Base-by-base conservation (phyloP, 2,329 filamentous ascomycete species). In the Aspergillus glaucus region DNA sequence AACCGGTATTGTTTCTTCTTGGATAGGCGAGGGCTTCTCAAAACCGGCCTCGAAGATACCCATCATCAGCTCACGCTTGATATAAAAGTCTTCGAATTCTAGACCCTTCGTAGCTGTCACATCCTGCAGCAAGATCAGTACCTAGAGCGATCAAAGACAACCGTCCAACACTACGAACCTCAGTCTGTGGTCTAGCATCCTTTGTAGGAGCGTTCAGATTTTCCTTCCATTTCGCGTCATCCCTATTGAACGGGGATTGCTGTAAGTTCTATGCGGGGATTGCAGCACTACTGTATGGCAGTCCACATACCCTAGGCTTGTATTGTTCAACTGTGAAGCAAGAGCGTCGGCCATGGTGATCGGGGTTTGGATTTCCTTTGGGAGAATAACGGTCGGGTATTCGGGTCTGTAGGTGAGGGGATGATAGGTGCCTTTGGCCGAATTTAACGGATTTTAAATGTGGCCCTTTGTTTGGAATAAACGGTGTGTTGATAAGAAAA, bases 31-130 rank as follows among this genome's bases (percentile, higher is more conserved):
- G 14, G 93, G 93, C 75, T 95, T 96, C 71, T 98, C 93, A 71
- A 96, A 98, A 55, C 93, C 93, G 59, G 93, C 93, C 76, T 98
- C 93, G 71, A 97, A 98, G 58, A 98, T 97, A 54, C 93, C 93
- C 92, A 97, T 98, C 75, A 98, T 82, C 53, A 98, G 77, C 67
- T 95, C 88, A 67, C 93, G 82, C 77, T 95, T 95, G 61, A 98
- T 85, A 58, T 87, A 87, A 68, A 98, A 96, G 59, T 97, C 88
- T 72, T 98, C 94, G 65, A 96, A 98, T 61, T 98, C 93, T 54
- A 98, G 79, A 52, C 93, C 93, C 75, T 96, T 97, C 28, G 92
- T 98, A 62, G 90, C 91, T 50, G 92, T 97, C 53, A 98, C 94
- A 87, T 98, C 93, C 87, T 95, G 61, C 44, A 54, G 41, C 30